Percentiles rank a stretch among this genome's conserved stretches.
These are phyloP conservation scores for Blastocystis sp. DNA, from an alignment of 352 stramenopile species.

Conservation along the genomic window DNA sequence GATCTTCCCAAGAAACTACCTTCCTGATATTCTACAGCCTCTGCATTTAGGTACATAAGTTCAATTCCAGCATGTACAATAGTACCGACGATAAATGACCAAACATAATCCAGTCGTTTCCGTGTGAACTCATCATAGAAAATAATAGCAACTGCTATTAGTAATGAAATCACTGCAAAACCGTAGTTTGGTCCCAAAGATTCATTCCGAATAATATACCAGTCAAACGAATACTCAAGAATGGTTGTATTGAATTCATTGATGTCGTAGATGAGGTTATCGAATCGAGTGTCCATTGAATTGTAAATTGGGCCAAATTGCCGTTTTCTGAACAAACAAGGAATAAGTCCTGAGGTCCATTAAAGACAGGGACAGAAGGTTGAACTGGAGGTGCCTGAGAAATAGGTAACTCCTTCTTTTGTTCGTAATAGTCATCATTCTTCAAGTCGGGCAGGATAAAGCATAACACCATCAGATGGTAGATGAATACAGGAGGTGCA, in stretches of 20 bases:
- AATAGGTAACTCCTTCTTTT: neutral
- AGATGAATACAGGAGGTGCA: neutral
- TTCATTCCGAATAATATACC: conserved; percentile 3
- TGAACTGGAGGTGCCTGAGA: neutral
- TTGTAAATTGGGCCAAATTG: too few relatives aligned
- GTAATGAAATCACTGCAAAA: neutral
- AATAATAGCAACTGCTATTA: neutral
- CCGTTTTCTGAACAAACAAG: neutral
- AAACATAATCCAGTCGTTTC: conserved; percentile 9
- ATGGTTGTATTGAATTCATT: neutral
- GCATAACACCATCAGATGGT: conserved; percentile 6
- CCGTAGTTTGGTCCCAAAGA: neutral
- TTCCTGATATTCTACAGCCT: conserved; percentile 7
- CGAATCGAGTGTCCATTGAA: too few relatives aligned
- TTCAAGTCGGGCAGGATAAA: neutral
- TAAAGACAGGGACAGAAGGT: neutral
- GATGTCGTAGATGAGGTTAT: too few relatives aligned
- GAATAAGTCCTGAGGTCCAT: neutral
- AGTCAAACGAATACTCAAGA: neutral
- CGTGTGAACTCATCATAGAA: neutral
- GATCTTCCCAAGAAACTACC: neutral
- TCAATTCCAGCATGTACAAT: neutral
- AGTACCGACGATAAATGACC: neutral
- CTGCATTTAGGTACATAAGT: neutral
- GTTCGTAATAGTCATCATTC: conserved; percentile 1